Conservation (phyloP, 1,139 yeast genomes). For the Scheffersomyces lignicola region DNA sequence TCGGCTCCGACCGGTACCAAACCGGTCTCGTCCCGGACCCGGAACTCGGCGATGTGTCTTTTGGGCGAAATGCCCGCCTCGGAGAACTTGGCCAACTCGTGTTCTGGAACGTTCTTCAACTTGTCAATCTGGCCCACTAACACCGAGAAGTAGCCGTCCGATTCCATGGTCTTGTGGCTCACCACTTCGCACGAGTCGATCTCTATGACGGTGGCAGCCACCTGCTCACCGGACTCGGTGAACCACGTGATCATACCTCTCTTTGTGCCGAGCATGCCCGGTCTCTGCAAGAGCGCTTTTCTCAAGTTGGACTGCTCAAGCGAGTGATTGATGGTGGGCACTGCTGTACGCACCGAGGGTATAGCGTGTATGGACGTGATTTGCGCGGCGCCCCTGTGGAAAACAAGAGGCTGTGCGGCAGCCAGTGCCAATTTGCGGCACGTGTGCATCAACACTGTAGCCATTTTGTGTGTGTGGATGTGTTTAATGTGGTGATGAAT, state of each 20-base stretch:
- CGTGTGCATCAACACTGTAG: background rate
- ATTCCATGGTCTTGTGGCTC: constrained; percentile 62
- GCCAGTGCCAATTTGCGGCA: background rate
- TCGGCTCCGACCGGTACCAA: constrained; percentile 77
- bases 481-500: too few species aligned
- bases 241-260: constrained; percentile 91
- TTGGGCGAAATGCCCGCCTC: constrained; percentile 87
- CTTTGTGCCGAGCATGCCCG: constrained; percentile 82
- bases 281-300: constrained; percentile 68
- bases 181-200: constrained; percentile 87
- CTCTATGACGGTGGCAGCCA: constrained; percentile 83
- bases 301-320: constrained; percentile 60
- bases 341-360: constrained; percentile 44
- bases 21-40: constrained; percentile 65
- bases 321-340: constrained; percentile 52
- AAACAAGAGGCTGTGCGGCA: too few species aligned
- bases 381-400: constrained; percentile 44
- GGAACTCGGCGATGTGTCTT: constrained; percentile 70
- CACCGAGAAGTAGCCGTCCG: constrained; percentile 82
- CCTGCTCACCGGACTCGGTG: constrained; percentile 62
- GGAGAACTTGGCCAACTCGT: constrained; percentile 75
- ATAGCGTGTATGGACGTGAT: constrained; percentile 55
- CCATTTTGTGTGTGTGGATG: background rate
- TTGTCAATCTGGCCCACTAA: constrained; percentile 85
- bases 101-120: constrained; percentile 61